Percentiles rank a stretch among this genome's conserved stretches.
Evolutionary conservation across 164 flowering plant species (phyloP).

Genomic region (Sedum album): DNA sequence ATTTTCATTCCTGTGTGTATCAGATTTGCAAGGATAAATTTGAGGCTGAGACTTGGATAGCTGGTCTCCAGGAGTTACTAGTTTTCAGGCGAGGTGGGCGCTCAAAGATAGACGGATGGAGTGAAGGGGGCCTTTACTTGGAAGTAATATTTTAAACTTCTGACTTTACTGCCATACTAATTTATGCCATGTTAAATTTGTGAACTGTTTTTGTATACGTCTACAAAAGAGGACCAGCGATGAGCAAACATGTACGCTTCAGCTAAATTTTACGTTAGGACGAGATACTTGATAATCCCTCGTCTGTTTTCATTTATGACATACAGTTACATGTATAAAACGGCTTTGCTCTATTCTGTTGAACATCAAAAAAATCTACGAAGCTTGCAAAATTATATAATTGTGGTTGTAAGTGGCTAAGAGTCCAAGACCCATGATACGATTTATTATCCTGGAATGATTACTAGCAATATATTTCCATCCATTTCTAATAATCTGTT

Average conservation of each 20-base stretch:
- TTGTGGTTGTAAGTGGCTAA: not conserved
- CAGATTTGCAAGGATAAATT: conserved; percentile 97
- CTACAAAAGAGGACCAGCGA: not conserved
- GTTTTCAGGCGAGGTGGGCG: conserved; percentile 79
- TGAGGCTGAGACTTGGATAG: conserved; percentile 95
- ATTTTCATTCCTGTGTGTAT: conserved; percentile 5
- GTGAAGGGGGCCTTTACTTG: conserved; percentile 70
- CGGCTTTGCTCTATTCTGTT: not conserved
- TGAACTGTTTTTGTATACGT: not conserved
- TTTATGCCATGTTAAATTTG: not conserved
- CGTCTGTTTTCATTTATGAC: not conserved
- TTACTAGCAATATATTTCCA: no score
- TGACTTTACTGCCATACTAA: not conserved
- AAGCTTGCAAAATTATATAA: not conserved
- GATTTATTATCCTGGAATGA: not conserved
- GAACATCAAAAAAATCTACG: not conserved
- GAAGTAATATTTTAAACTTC: conserved; percentile 41
- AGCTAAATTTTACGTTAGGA: no score
- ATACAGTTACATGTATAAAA: not conserved
- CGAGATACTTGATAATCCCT: not conserved
- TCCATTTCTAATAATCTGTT: no score
- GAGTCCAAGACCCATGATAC: not conserved
- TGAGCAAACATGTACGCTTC: no score
- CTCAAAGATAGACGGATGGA: conserved; percentile 93
- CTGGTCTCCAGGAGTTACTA: conserved; percentile 74